A percentile compares a stretch with the other conserved stretches of the same genome.
These are phyloP conservation scores for Helicocarpus griseus DNA, from an alignment of 2,329 filamentous ascomycete genomes.

Conservation along the genomic window DNA sequence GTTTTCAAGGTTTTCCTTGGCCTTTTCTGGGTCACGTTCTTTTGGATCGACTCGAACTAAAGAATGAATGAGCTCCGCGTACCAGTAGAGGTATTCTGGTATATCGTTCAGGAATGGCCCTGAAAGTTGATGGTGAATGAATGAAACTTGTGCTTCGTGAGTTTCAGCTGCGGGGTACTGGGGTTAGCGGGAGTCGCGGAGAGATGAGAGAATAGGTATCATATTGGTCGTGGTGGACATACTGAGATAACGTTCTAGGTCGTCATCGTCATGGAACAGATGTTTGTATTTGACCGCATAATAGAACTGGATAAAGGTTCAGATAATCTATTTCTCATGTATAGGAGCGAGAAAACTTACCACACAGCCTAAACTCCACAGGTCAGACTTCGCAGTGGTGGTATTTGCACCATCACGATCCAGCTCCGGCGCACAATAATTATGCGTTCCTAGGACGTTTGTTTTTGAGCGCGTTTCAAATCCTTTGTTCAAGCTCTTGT, in stretches of 20 bases:
- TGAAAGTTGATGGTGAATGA: not conserved
- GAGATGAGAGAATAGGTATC: not conserved
- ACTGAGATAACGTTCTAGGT: constrained; percentile 3
- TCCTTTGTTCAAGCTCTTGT: not conserved
- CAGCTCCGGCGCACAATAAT: constrained; percentile 1
- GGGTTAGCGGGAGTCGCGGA: not conserved
- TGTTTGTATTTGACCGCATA: not conserved
- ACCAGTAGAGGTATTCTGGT: not conserved
- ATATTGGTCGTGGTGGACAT: not conserved
- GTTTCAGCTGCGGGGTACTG: not conserved
- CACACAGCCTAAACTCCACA: constrained; percentile 6
- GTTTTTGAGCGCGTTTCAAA: constrained; percentile 2
- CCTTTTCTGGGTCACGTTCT: constrained; percentile 1
- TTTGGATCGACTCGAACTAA: constrained; percentile 1
- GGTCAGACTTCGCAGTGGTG: constrained; percentile 3
- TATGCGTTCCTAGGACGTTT: constrained; percentile 3
- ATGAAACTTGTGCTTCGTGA: not conserved
- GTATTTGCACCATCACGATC: constrained; percentile 1
- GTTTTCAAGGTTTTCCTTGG: not conserved
- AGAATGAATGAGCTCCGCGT: constrained; percentile 4
- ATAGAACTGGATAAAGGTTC: constrained; percentile 1
- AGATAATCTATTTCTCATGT: not conserved
- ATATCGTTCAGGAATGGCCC: not conserved
- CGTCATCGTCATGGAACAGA: not conserved
- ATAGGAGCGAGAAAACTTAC: not conserved